These are phyloP conservation scores for Ogataea pini DNA, from an alignment of 805 yeast species.

Conservation along the genomic window DNA sequence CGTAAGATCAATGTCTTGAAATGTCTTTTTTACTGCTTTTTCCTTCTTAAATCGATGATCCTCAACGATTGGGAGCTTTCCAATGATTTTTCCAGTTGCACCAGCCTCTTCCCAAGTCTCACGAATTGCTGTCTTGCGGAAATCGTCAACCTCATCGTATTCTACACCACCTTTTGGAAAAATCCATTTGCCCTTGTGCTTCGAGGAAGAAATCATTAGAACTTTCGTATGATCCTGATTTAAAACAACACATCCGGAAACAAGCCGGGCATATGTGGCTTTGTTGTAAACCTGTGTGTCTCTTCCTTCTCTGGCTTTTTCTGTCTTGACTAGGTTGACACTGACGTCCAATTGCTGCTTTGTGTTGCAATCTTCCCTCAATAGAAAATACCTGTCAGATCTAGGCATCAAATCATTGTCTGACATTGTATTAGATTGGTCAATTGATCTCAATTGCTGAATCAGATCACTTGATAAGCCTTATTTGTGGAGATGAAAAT, in stretches of 20 bases:
- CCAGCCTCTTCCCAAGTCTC: conserved; percentile 99
- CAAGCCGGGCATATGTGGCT: conserved; percentile 74
- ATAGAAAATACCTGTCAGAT: conserved; percentile 20
- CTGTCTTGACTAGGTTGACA: conserved; percentile 31
- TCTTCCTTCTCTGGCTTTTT: conserved; percentile 54
- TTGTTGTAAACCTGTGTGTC: conserved; percentile 58
- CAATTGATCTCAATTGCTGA: no score
- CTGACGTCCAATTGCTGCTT: conserved; percentile 14
- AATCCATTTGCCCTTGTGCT: conserved; percentile 73
- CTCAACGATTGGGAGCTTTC: conserved; percentile 61
- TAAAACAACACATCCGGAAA: conserved; percentile 88
- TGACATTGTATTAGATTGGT: no score
- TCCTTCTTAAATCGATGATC: conserved; percentile 44
- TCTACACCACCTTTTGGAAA: conserved; percentile 97
- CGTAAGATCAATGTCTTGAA: conserved; percentile 21
- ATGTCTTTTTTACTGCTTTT: conserved; percentile 19
- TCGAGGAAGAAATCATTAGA: conserved; percentile 75
- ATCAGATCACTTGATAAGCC: no score
- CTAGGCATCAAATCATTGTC: conserved; percentile 13
- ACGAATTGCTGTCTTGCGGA: conserved; percentile 60
- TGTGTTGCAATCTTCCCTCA: conserved; percentile 16
- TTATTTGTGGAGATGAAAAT: background rate
- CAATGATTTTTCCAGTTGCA: conserved; percentile 61
- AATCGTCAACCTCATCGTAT: conserved; percentile 62
- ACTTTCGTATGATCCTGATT: conserved; percentile 58